Percentiles rank a stretch among this genome's conserved stretches.
phyloP scores from a whole-genome alignment of 225 moss, liverwort and hornwort species.

The Pseudisothecium myosuroides region DNA sequence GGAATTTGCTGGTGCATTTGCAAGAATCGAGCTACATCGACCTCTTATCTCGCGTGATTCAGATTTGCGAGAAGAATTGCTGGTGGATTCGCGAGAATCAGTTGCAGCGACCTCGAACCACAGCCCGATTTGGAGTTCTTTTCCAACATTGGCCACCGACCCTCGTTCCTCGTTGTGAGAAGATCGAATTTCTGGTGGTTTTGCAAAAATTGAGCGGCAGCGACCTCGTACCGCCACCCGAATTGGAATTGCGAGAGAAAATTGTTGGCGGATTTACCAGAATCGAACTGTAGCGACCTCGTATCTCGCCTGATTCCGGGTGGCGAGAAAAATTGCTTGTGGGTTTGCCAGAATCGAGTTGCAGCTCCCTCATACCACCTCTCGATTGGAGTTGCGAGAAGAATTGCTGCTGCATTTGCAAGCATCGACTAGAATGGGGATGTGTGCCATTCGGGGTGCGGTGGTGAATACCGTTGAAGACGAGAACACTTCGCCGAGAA shows the following conservation, averaged over 20 bases:
- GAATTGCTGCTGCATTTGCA: not conserved
- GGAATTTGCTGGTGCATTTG: not conserved
- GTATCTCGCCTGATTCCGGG: too few species aligned
- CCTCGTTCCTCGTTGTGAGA: not conserved
- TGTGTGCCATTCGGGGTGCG: constrained; percentile 15
- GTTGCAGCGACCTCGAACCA: not conserved
- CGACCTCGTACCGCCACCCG: not conserved
- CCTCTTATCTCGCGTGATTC: not conserved
- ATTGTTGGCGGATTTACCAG: too few species aligned
- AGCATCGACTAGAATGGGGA: constrained; percentile 2
- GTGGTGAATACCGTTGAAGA: not conserved
- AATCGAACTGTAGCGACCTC: not conserved
- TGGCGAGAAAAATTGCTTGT: not conserved
- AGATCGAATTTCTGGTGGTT: not conserved
- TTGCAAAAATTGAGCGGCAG: not conserved
- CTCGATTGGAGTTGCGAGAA: not conserved
- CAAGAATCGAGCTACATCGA: too few species aligned
- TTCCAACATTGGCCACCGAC: not conserved
- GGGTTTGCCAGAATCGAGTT: not conserved
- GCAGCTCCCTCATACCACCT: not conserved
- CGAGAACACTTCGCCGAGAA: constrained; percentile 3
- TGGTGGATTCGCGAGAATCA: not conserved
- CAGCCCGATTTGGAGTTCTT: not conserved
- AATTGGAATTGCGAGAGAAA: not conserved
- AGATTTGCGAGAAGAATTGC: not conserved